Base-by-base conservation (phyloP, 2,329 filamentous ascomycete genomes). In the Nemania bipapillata region DNA sequence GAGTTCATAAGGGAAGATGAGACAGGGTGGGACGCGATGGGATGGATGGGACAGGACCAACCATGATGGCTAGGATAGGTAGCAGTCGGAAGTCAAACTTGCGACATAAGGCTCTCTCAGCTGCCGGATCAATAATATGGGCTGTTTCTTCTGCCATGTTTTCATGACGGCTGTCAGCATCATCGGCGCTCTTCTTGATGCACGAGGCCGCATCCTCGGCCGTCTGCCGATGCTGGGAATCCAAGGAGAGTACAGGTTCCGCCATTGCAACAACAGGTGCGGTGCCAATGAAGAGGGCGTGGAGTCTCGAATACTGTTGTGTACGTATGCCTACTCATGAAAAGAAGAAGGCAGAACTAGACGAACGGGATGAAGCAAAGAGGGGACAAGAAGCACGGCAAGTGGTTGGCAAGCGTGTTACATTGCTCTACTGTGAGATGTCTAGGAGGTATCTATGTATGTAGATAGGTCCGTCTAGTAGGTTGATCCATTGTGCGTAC, bases 41-140 rank as follows among this genome's bases (percentile, higher is more conserved):
- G 17, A 17, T 5, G 17, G 30, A 17, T 17, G 15, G 47, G 47
- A 58, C 50, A 30, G 40, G 40, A 69, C 78, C 70, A 68, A 81
- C 79, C 86, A 89, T 88, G 26, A 86, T 45, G 24, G 86, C 85
- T 57, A 88, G 74, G 3, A 87, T 82, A 1, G 86, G 86, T 70
- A 88, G 74, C 9, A 88, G 76, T 22, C 85, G 83, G 22, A 85
- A 75, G 74, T 88, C 86, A 65, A 88, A 85, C 75, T 87, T 87
- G 76, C 84, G 82, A 71, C 84, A 85, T 6, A 88, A 78, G 0
- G 80, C 80, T 24, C 81, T 81, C 77, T 88, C 86, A 15, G 85
- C 84, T 54, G 76, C 74, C 28, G 74, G 73, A 73, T 85, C 82
- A 47, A 84, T 65, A n/a, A 78, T 69, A 3, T 73, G 72, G 3